phyloP scores from a whole-genome alignment of 306 rosid species.

The Cyamopsis tetragonoloba region DNA sequence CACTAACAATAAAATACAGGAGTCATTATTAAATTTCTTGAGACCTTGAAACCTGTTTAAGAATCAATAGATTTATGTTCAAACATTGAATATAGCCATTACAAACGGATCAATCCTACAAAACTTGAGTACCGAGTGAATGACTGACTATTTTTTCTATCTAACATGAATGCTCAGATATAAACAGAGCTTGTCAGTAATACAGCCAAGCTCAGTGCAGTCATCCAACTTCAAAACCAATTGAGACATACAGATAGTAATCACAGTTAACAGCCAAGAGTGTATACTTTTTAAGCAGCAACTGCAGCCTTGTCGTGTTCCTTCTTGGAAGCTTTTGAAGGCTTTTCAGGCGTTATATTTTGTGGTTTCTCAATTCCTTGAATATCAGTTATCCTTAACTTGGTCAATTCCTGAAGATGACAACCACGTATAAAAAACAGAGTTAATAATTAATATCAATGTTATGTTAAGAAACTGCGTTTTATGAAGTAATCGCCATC shows the following conservation, averaged over 20 bases:
- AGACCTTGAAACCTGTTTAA: conserved; percentile 24
- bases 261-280: background rate
- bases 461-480: background rate
- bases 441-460: conserved; percentile 7
- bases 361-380: conserved; percentile 80
- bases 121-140: conserved; percentile 19
- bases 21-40: background rate
- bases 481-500: background rate
- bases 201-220: conserved; percentile 22
- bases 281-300: conserved; percentile 39
- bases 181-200: conserved; percentile 18
- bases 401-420: conserved; percentile 70
- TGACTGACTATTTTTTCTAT: conserved; percentile 15
- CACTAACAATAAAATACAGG: conserved; percentile 1
- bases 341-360: conserved; percentile 30
- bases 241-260: background rate
- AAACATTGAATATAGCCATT: conserved; percentile 11
- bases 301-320: conserved; percentile 62
- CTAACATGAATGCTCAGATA: conserved; percentile 20
- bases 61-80: conserved; percentile 19
- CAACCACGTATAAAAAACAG: conserved; percentile 21
- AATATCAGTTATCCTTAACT: conserved; percentile 84
- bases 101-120: conserved; percentile 27
- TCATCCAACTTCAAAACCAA: conserved; percentile 18
- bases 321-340: conserved; percentile 53